These are phyloP conservation scores for Rugosomyces carneus DNA, from an alignment of 1,284 basidiomycete species.

Conservation along the genomic window DNA sequence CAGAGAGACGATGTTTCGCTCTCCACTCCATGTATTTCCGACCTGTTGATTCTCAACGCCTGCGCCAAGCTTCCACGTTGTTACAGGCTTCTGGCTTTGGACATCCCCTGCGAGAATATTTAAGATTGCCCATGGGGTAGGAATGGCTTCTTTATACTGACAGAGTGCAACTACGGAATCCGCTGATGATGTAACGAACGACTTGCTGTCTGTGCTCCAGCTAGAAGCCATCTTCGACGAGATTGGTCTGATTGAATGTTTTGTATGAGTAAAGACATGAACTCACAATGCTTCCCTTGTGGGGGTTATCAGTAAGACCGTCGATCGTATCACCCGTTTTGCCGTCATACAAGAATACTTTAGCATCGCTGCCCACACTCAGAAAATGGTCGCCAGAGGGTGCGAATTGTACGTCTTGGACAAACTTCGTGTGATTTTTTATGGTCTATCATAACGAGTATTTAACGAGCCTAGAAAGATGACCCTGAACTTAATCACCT, in stretches of 20 bases:
- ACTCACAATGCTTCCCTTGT: slow-evolving; percentile 68
- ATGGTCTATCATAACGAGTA: slow-evolving; percentile 49
- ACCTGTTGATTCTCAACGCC: slow-evolving; percentile 79
- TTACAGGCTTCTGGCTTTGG: slow-evolving; percentile 58
- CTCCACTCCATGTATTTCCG: slow-evolving; percentile 79
- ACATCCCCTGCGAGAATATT: slow-evolving; percentile 64
- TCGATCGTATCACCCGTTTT: slow-evolving; percentile 77
- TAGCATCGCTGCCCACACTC: slow-evolving; percentile 89
- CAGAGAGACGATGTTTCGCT: slow-evolving; percentile 75
- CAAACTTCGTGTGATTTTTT: slow-evolving; percentile 88
- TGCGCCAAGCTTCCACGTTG: slow-evolving; percentile 67
- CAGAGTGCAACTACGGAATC: slow-evolving; percentile 89
- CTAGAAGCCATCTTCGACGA: slow-evolving; percentile 61
- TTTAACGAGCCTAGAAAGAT: background rate
- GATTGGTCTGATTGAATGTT: background rate
- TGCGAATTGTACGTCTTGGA: slow-evolving; percentile 87
- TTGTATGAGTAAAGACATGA: background rate
- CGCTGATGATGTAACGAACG: slow-evolving; percentile 77
- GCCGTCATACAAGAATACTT: slow-evolving; percentile 90
- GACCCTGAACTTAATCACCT: slow-evolving; percentile 35
- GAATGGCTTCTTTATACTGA: no score
- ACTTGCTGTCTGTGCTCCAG: slow-evolving; percentile 74
- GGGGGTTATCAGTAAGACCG: slow-evolving; percentile 59
- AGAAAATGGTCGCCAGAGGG: slow-evolving; percentile 81
- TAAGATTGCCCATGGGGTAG: no score